Base-by-base conservation (phyloP, 192 early-diverging fungal genomes). In the Coemansia sp. region DNA sequence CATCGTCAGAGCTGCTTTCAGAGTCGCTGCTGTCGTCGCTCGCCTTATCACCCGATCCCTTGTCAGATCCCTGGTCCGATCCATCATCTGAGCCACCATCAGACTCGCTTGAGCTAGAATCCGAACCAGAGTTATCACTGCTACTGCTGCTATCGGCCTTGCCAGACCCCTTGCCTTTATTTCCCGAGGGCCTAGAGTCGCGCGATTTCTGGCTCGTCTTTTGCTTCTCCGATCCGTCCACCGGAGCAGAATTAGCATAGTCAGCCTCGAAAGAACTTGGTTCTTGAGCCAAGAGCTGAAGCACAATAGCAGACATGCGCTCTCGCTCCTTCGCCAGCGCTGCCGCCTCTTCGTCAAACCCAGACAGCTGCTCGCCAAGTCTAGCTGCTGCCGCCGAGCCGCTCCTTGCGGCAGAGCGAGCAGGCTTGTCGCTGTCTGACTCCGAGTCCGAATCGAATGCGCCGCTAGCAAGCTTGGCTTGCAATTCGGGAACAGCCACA, bases 391-490 rank as follows among this genome's bases (percentile, higher is more conserved):
- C 53, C 4, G 12, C 17, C 27, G 41, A 48, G 7, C 12, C 19
- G 31, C 31, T 38, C 44, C 32, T 42, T 14, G 14, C 34, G 14
- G 14, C 29, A 55, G 53, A 55, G 29, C 53, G 27, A 29, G 67
- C 39, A 46, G 57, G 51, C 39, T 42, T 38, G 36, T 23, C 51
- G 38, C 31, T 44, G 7, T 75, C 70, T 10, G 64, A 66, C 31
- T 73, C 74, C 5, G 69, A 72, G 44, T 70, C 70, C 8, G 79
- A 82, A 48, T 82, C 79, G 62, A 82, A 82, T 12, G 57, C 71
- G 21, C 71, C 74, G 58, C 74, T 76, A 5, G 71, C 74, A 11
- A 82, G 74, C 68, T 82, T 82, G 25, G 74, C 79, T 65, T 68
- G 64, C 10, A 76, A 68, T 32, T 70, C 74, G n/a, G 74, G 70